Evolutionary conservation across 2,329 filamentous ascomycete genomes (phyloP), one percentile per base, ranked within the genome.

Genomic region (Beauveria brongniartii): DNA sequence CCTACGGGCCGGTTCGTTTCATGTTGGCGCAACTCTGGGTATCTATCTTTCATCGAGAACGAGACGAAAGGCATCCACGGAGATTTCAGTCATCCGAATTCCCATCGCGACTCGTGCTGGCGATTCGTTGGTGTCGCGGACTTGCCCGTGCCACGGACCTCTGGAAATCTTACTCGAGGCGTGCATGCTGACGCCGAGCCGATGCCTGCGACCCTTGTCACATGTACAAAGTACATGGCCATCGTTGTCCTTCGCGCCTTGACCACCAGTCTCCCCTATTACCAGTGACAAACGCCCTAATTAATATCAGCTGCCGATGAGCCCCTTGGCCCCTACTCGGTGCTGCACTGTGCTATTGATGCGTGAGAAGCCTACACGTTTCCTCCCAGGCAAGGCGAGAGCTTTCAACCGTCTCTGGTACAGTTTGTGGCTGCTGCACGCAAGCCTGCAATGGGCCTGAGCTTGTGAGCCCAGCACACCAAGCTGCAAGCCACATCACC

Each of bases 1-100:
- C 44, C 40, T 52, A 24, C 56, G 56, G 56, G 37, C 56, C 56
- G 56, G 56, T 53, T 59, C 56, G 56, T 59, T 59, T 59, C 56
- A 59, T 46, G 30, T 37, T 24, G 37, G 37, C 48, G 40, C 48
- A 40, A 26, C 40, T 16, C 18, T 34, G 10, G n/a, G 22, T 24
- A 34, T 50, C 8, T 40, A 44, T 48, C 43, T 40, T 14, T 48
- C 20, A 24, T 47, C 43, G 50, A 52, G 28, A 48, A 57, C 53
- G 41, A 56, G 55, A 57, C 44, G 55, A 57, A 57, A 48, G 30
- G 14, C 28, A 14, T n/a, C 28, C 2, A 8, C 14, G n/a, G 43
- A 26, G 14, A 48, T 26, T 37, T 28, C 16, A 28, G 28, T 5
- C 3, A 16, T 55, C 37, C 16, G 40, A 26, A 12, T 47, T 16